Conservation (phyloP, 306 rosid genomes). For the Sphenostylis stenocarpa region DNA sequence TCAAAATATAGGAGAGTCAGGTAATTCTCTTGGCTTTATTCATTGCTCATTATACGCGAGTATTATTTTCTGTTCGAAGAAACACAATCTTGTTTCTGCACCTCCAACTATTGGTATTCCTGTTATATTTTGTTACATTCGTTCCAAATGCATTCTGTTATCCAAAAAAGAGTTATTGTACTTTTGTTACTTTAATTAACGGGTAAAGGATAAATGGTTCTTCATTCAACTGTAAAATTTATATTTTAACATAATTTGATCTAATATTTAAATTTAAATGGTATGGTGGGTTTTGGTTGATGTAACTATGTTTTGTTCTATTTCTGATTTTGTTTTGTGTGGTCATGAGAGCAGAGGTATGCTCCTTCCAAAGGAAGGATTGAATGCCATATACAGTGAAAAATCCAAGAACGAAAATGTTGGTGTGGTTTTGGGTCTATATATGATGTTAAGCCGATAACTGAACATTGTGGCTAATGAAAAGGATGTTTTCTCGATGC, state of each 20-base stretch:
- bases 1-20: conserved; percentile 59
- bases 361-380: not conserved
- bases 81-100: not conserved
- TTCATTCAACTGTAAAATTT: not conserved
- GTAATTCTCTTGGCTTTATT: conserved; percentile 40
- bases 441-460: not conserved
- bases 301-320: not conserved
- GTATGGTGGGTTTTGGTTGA: not conserved
- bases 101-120: conserved; percentile 10
- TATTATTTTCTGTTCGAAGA: conserved; percentile 21
- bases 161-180: not conserved
- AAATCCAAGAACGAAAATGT: not conserved
- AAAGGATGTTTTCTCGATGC: not conserved
- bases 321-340: not conserved
- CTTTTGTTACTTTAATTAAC: not conserved
- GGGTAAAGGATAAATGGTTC: not conserved
- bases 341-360: not conserved
- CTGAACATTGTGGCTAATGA: not conserved
- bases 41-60: not conserved
- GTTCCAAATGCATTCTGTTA: not conserved
- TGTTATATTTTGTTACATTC: not conserved
- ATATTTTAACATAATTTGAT: not conserved
- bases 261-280: not conserved
- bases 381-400: not conserved
- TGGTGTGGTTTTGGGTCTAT: not conserved